Base-by-base conservation (phyloP, 208 protist species). In the Borovskyia barvae region DNA sequence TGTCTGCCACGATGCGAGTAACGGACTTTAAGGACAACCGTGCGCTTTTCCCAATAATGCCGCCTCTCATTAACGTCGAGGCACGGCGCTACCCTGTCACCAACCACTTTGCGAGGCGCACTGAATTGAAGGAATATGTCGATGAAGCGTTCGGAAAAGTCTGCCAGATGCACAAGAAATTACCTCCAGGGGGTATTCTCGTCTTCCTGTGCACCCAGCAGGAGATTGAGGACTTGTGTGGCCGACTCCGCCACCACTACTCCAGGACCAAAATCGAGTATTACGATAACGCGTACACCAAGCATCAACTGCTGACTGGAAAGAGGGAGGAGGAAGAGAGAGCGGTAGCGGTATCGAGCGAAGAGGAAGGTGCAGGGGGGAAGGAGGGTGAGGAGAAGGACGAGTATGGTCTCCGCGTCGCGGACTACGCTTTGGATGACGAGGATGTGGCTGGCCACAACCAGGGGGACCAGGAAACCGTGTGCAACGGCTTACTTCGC, bases 141-240 rank as follows among this genome's bases (percentile, higher is more conserved):
- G 77, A 95, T 42, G 90, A 93, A 61, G 96, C 93, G 2, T 98
- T 97, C 68, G 61, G 86, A 32, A 99, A 98, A 64, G 92, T 98
- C 43, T 73, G 75, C 9, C 97, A 99, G 59, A 98, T 99, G 57
- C 98, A 99, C 76, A 95, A 89, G 51, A 89, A 89, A 47, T 78
- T 99, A n/a, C 98, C 98, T 1, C 77, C 80, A 8, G 98, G 98
- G 29, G 98, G 97, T 40, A 97, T 99, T 39, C 89, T 99, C 3
- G 84, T 99, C 6, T 99, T 99, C 69, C 64, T 99, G 35, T 97
- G 96, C 25, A 98, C 98, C 8, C 94, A 98, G 66, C 47, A 88
- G 24, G 98, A 99, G 64, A 98, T 99, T 60, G 83, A 98, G 52
- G 58, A 82, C 9, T 46, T 98, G 8, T 97, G 92, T 65, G 39